phyloP scores from a whole-genome alignment of 139 green algal genomes.

The Gonium pectorale region DNA sequence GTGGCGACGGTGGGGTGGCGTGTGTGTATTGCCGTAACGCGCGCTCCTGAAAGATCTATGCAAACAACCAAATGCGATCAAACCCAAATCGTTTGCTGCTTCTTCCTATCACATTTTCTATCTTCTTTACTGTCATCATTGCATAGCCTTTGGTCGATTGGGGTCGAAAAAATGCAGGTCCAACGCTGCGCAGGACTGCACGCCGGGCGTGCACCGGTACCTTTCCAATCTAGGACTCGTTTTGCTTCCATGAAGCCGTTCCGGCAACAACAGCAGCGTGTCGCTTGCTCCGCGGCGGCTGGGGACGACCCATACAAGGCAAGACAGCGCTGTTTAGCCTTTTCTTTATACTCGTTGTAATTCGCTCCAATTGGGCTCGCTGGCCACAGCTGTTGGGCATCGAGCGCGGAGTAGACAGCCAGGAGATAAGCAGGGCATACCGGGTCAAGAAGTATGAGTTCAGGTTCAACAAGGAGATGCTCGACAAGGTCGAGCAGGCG shows the following conservation, averaged over 20 bases:
- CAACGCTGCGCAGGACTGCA: not conserved
- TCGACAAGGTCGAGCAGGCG: slow-evolving; percentile 59
- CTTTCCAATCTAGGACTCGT: not conserved
- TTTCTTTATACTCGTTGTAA: not conserved
- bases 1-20: too few relatives aligned
- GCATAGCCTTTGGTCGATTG: too few relatives aligned
- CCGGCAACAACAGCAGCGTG: not conserved
- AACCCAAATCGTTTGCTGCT: too few relatives aligned
- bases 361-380: not conserved
- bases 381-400: slow-evolving; percentile 67
- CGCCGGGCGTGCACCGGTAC: not conserved
- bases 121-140: too few relatives aligned
- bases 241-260: slow-evolving; percentile 12
- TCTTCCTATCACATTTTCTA: too few relatives aligned
- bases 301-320: slow-evolving; percentile 34
- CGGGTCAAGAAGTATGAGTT: slow-evolving; percentile 54
- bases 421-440: slow-evolving; percentile 58
- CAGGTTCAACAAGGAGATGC: slow-evolving; percentile 42
- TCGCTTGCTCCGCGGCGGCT: not conserved
- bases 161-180: slow-evolving; percentile 25
- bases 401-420: slow-evolving; percentile 50
- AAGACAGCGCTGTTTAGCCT: not conserved
- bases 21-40: too few relatives aligned
- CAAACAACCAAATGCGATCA: too few relatives aligned
- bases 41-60: too few relatives aligned